A percentile compares a stretch with the other conserved stretches of the same genome.
phyloP scores from a whole-genome alignment of 2,329 filamentous ascomycete genomes.

The Raffaelea deltoideospora region DNA sequence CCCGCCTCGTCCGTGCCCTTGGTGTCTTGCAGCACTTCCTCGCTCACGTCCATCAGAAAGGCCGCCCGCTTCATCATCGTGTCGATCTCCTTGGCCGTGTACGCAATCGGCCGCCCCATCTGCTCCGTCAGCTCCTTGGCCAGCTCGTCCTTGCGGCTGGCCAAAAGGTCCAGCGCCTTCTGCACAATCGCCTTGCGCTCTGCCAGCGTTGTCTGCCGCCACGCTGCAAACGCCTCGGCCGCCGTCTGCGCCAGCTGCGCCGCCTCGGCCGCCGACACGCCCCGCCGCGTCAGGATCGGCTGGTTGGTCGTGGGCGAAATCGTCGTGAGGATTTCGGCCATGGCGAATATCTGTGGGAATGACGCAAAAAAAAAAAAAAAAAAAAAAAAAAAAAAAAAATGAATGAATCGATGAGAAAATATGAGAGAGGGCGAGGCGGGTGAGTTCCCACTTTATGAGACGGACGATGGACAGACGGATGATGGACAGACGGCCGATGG shows the following conservation, averaged over 20 bases:
- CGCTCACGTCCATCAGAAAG: conserved; percentile 72
- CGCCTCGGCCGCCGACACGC: conserved; percentile 55
- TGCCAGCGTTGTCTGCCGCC: conserved; percentile 56
- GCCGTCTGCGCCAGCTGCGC: conserved; percentile 56
- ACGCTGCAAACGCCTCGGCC: conserved; percentile 60
- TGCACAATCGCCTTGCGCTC: conserved; percentile 69
- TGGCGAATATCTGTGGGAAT: not conserved
- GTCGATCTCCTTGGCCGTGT: conserved; percentile 66
- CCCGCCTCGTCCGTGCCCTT: conserved; percentile 72
- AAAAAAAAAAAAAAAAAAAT: too few species aligned
- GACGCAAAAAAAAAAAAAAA: not conserved
- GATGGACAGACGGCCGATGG: too few species aligned
- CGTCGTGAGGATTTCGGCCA: conserved; percentile 50
- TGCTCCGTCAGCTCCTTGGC: conserved; percentile 79
- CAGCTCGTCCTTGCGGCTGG: conserved; percentile 60
- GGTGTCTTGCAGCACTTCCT: conserved; percentile 64
- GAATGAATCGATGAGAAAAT: too few species aligned
- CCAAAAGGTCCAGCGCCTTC: conserved; percentile 59
- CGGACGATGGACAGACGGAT: too few species aligned
- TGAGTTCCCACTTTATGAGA: too few species aligned
- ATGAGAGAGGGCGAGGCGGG: too few species aligned
- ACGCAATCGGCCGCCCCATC: conserved; percentile 88
- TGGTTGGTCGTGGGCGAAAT: conserved; percentile 86
- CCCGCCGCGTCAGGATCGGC: conserved; percentile 64
- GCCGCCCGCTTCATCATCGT: conserved; percentile 77